Evolutionary conservation across 163 green algal species (phyloP).

Genomic region (Scenedesmus sp.): DNA sequence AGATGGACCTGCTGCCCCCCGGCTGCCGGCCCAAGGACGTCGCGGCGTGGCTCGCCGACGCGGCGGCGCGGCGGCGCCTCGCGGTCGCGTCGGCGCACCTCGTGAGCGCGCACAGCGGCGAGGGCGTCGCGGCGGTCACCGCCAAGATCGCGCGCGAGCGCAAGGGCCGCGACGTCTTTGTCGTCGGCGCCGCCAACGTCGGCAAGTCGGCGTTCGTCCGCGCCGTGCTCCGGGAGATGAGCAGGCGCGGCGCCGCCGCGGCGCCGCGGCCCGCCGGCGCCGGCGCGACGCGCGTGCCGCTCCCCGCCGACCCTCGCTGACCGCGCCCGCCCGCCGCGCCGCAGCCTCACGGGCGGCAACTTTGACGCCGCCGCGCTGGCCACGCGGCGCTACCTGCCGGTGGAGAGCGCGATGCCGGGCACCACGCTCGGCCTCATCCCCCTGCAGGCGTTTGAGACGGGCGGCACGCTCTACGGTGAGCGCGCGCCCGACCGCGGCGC

Average conservation of each 20-base stretch:
- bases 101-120: conserved; percentile 71
- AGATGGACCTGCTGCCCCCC: conserved; percentile 91
- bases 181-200: conserved; percentile 96
- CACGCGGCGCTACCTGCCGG: conserved; percentile 69
- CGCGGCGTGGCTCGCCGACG: conserved; percentile 77
- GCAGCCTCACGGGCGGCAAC: conserved; percentile 55
- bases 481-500: no score
- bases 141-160: conserved; percentile 62
- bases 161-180: conserved; percentile 89
- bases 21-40: conserved; percentile 44
- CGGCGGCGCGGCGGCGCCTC: conserved; percentile 70
- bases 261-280: no score
- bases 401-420: conserved; percentile 92
- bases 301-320: no score
- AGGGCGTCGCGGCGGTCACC: conserved; percentile 54
- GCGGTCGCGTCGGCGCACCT: conserved; percentile 74
- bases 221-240: conserved; percentile 83
- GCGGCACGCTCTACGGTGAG: conserved; percentile 79
- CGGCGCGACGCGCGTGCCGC: no score
- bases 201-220: conserved; percentile 96
- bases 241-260: conserved; percentile 7
- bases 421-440: conserved; percentile 93
- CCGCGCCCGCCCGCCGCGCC: not conserved
- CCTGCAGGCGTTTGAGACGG: conserved; percentile 81
- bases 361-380: conserved; percentile 65